These are phyloP conservation scores for Elsinoe ampelina DNA, from an alignment of 2,329 filamentous ascomycete species.

Conservation along the genomic window DNA sequence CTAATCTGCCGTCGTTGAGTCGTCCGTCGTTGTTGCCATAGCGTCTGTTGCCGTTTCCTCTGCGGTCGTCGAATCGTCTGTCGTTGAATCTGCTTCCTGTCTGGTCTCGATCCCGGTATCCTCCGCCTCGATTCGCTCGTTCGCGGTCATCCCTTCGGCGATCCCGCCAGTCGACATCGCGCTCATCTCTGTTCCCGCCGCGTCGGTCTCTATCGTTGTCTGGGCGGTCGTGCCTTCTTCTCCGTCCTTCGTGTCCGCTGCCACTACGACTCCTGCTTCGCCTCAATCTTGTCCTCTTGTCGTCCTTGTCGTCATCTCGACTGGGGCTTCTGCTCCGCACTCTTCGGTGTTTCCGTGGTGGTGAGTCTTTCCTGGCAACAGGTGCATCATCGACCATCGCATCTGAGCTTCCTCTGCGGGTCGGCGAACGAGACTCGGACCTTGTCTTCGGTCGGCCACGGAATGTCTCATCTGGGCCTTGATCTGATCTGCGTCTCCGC, in stretches of 20 bases:
- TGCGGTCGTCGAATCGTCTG: not conserved
- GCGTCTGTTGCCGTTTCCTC: slow-evolving; percentile 10
- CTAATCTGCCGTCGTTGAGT: slow-evolving; percentile 38
- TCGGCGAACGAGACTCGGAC: slow-evolving; percentile 21
- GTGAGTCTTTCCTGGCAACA: slow-evolving; percentile 18
- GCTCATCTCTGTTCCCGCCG: not conserved
- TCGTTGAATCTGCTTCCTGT: not conserved
- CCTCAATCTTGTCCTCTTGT: slow-evolving; percentile 16
- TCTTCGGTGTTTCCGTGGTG: slow-evolving; percentile 26
- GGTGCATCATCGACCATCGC: slow-evolving; percentile 23
- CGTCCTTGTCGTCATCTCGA: slow-evolving; percentile 22
- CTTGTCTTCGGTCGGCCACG: slow-evolving; percentile 27
- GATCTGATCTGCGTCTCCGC: slow-evolving; percentile 27
- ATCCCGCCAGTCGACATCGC: slow-evolving; percentile 7
- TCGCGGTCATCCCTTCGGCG: not conserved
- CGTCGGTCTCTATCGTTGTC: not conserved
- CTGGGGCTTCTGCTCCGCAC: slow-evolving; percentile 26
- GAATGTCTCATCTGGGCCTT: slow-evolving; percentile 28
- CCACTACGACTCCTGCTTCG: slow-evolving; percentile 17
- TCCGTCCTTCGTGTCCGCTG: not conserved
- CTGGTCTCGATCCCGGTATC: not conserved
- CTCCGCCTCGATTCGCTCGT: not conserved
- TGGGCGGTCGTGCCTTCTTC: slow-evolving; percentile 13
- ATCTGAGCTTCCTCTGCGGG: slow-evolving; percentile 12
- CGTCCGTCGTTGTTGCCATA: slow-evolving; percentile 30